Percentiles rank a stretch among this genome's conserved stretches.
Conservation (phyloP, 2,329 filamentous ascomycete genomes). For the Madurella mycetomatis region DNA sequence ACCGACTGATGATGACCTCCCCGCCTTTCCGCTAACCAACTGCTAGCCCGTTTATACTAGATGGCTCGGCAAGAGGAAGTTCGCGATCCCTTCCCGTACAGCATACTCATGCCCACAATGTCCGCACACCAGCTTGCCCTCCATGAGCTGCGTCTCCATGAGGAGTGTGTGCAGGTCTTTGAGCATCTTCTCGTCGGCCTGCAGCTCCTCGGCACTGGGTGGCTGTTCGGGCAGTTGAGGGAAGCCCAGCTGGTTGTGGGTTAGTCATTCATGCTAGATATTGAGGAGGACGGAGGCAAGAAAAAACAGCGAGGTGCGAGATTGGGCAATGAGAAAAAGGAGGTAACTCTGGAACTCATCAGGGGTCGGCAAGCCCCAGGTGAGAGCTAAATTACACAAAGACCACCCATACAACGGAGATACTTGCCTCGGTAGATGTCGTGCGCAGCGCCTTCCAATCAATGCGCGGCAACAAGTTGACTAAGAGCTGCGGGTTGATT, state of each 20-base stretch:
- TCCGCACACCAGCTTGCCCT: conserved; percentile 85
- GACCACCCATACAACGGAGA: conserved; percentile 1
- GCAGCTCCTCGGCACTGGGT: conserved; percentile 58
- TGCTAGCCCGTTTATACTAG: conserved; percentile 53
- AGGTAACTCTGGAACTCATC: not conserved
- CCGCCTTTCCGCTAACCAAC: not conserved
- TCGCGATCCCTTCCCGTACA: conserved; percentile 93
- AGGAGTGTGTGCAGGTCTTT: conserved; percentile 76
- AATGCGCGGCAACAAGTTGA: conserved; percentile 79
- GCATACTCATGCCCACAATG: conserved; percentile 92
- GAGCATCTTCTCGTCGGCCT: conserved; percentile 64
- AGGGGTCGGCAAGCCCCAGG: too few relatives aligned
- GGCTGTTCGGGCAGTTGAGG: conserved; percentile 63
- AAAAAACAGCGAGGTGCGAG: not conserved
- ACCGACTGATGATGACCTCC: not conserved
- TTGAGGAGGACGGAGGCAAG: not conserved
- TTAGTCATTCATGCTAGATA: not conserved
- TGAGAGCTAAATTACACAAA: not conserved
- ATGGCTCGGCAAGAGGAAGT: conserved; percentile 91
- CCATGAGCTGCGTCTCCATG: conserved; percentile 82
- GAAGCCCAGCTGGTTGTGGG: conserved; percentile 63
- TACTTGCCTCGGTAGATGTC: conserved; percentile 71
- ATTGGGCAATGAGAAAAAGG: not conserved
- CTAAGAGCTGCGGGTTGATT: conserved; percentile 72
- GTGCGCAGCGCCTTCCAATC: conserved; percentile 80